A percentile compares a stretch with the other conserved stretches of the same genome.
phyloP scores from a whole-genome alignment of 2,329 filamentous ascomycete genomes.

The Botryosphaeria agaves region DNA sequence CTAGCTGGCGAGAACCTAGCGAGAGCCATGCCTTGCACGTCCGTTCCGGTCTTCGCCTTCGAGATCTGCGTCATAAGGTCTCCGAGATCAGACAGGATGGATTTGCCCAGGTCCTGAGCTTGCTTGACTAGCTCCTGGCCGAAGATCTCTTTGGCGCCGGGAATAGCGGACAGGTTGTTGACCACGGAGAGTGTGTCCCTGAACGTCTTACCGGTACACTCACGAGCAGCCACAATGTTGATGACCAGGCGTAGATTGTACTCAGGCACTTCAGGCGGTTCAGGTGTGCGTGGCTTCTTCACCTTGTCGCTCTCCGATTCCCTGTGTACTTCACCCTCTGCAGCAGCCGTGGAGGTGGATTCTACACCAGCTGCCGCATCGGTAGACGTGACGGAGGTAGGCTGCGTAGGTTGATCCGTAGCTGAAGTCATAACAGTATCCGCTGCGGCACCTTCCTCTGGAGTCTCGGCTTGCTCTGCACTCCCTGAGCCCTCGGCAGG shows the following conservation, averaged over 20 bases:
- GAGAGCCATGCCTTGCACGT: slow-evolving; percentile 86
- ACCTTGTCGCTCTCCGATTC: slow-evolving; percentile 27
- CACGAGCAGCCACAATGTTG: slow-evolving; percentile 85
- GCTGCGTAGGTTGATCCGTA: slow-evolving; percentile 7
- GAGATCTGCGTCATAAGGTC: slow-evolving; percentile 75
- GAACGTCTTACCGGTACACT: slow-evolving; percentile 96
- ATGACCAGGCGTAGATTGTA: slow-evolving; percentile 88
- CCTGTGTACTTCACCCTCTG: slow-evolving; percentile 9
- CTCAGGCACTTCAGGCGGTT: slow-evolving; percentile 71
- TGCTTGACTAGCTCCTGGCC: slow-evolving; percentile 85
- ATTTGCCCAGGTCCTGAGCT: slow-evolving; percentile 67
- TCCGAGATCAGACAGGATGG: slow-evolving; percentile 69
- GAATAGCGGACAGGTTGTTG: slow-evolving; percentile 89
- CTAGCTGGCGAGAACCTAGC: slow-evolving; percentile 92
- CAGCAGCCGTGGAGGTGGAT: slow-evolving; percentile 7
- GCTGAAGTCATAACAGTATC: slow-evolving; percentile 6
- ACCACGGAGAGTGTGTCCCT: slow-evolving; percentile 96
- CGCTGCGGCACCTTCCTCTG: slow-evolving; percentile 9
- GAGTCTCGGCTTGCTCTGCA: slow-evolving; percentile 9
- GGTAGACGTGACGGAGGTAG: slow-evolving; percentile 4
- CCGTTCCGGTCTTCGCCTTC: slow-evolving; percentile 72
- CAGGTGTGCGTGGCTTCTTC: slow-evolving; percentile 46
- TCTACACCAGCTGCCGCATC: slow-evolving; percentile 10
- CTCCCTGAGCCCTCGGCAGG: slow-evolving; percentile 8
- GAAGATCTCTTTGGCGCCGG: slow-evolving; percentile 75